Percentiles rank a stretch among this genome's conserved stretches.
These are phyloP conservation scores for Vaccinium darrowii DNA, from an alignment of 148 eudicot species.

Conservation along the genomic window DNA sequence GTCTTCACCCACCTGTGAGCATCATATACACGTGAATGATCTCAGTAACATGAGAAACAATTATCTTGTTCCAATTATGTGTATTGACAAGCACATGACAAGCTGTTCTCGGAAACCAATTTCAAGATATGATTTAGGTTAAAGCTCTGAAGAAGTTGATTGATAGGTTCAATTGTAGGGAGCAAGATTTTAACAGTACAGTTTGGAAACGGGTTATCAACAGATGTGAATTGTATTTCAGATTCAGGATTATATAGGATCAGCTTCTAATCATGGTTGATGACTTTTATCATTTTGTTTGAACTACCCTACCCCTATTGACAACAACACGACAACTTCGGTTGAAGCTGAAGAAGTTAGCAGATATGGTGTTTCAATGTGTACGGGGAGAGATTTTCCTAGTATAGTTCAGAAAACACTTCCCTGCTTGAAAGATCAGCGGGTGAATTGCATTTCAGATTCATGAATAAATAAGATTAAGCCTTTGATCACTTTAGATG, in stretches of 20 bases:
- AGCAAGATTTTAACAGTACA: not conserved
- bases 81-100: not conserved
- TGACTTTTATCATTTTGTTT: not conserved
- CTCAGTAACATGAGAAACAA: not conserved
- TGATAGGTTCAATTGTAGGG: not conserved
- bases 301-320: not conserved
- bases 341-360: constrained; percentile 5
- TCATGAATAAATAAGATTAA: not conserved
- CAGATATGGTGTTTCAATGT: not conserved
- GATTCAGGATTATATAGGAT: not conserved
- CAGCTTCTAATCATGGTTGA: not conserved
- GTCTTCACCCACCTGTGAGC: constrained; percentile 91
- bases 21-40: constrained; percentile 11
- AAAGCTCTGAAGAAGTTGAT: not conserved
- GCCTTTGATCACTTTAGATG: not conserved
- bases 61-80: not conserved
- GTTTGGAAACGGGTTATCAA: not conserved
- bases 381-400: not conserved
- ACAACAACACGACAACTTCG: not conserved
- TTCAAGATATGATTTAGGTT: not conserved
- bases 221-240: not conserved
- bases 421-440: not conserved
- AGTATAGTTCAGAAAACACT: not conserved
- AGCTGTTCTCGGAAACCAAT: not conserved
- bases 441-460: constrained; percentile 11